Conservation (phyloP, 179 eudicot species). For the Beta macrorhiza region DNA sequence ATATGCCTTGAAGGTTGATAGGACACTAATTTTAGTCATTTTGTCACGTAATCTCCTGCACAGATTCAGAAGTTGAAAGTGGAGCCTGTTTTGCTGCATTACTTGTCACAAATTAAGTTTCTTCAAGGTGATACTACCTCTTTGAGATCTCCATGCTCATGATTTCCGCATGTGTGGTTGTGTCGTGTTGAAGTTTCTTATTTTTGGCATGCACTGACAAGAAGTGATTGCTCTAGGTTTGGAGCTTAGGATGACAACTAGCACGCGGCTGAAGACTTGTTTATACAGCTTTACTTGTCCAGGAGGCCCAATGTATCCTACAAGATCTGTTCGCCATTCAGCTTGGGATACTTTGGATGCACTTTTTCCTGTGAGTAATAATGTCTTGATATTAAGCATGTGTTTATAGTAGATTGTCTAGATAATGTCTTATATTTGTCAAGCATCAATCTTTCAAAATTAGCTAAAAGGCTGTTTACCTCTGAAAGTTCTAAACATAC, state of each 20-base stretch:
- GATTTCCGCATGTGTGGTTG: not conserved
- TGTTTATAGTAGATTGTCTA: not conserved
- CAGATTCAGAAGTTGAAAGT: constrained; percentile 94
- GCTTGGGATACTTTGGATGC: constrained; percentile 93
- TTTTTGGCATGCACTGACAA: not conserved
- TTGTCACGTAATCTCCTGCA: constrained; percentile 8
- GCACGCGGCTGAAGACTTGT: constrained; percentile 86
- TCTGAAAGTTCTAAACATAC: not conserved
- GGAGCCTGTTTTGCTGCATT: constrained; percentile 93
- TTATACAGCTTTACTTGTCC: constrained; percentile 97
- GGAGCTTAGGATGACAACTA: constrained; percentile 86
- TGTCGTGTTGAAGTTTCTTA: too few species aligned
- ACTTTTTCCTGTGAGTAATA: constrained; percentile 81
- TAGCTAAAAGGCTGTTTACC: not conserved
- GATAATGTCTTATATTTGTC: not conserved
- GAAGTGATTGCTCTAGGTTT: constrained; percentile 48
- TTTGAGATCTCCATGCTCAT: constrained; percentile 1
- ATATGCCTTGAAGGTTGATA: constrained; percentile 8
- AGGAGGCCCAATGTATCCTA: constrained; percentile 97
- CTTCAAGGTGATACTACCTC: constrained; percentile 58
- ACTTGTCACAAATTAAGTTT: constrained; percentile 64
- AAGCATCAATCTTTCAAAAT: not conserved
- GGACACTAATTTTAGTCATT: constrained; percentile 8
- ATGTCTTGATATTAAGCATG: not conserved
- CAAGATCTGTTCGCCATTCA: constrained; percentile 95